A percentile compares a stretch with the other conserved stretches of the same genome.
phyloP scores from a whole-genome alignment of 1,284 basidiomycete species.

The Ceratobasidium sp. region DNA sequence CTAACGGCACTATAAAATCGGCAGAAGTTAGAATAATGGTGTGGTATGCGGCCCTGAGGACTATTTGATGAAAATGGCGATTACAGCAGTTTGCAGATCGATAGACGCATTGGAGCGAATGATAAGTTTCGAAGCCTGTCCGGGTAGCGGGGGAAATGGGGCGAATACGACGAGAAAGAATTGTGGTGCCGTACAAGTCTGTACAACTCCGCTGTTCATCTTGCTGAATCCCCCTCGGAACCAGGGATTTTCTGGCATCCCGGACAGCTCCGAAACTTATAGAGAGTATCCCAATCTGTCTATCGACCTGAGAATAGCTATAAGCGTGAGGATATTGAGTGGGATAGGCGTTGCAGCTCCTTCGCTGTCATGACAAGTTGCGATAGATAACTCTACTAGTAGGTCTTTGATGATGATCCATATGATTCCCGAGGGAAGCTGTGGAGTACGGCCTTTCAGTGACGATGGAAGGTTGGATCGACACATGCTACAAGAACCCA shows the following conservation, averaged over 20 bases:
- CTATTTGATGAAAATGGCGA: not conserved
- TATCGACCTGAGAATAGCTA: too few relatives aligned
- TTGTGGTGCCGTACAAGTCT: too few relatives aligned
- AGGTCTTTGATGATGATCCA: conserved; percentile 21
- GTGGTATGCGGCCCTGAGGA: conserved; percentile 11
- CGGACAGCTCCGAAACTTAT: too few relatives aligned
- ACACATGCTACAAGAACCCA: not conserved
- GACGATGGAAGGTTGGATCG: not conserved
- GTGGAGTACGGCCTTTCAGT: not conserved
- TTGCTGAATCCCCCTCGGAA: too few relatives aligned
- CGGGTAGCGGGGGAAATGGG: too few relatives aligned
- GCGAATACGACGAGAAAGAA: too few relatives aligned
- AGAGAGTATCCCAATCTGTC: too few relatives aligned
- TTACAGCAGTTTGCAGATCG: too few relatives aligned
- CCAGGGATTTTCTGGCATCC: too few relatives aligned
- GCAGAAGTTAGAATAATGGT: conserved; percentile 12
- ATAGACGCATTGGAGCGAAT: too few relatives aligned
- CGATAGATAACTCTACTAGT: not conserved
- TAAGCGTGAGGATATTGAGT: conserved; percentile 7
- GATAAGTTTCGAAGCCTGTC: too few relatives aligned
- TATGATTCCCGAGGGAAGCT: conserved; percentile 20
- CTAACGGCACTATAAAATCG: not conserved
- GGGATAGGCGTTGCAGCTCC: not conserved
- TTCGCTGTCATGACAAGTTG: not conserved
- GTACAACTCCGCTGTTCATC: too few relatives aligned